Evolutionary conservation across 768 basidiomycete genomes (phyloP), one percentile per base, ranked within the genome.

Genomic region (Royoungia palumana): DNA sequence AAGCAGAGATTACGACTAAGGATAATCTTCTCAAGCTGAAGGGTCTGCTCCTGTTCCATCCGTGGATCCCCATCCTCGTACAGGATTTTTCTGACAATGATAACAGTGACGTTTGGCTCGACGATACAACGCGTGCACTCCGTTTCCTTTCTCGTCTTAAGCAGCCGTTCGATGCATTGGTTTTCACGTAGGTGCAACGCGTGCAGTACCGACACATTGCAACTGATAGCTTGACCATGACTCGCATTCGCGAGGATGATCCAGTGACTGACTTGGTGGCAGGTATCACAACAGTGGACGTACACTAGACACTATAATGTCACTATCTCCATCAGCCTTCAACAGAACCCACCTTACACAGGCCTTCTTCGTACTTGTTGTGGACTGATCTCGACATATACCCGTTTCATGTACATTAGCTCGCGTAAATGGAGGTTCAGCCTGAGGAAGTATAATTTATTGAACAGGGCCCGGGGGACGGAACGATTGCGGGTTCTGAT

Each of bases 1-100:
- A 42, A 16, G n/a, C 49, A 16, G 35, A 46, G 20, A 53, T 53
- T 10, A 36, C 35, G 47, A 53, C 51, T 6, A 39, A 6, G 12
- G 30, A 41, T 2, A 17, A 36, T 9, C 19, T 49, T 4, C 30
- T 28, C 12, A 34, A 5, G 6, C 39, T 22, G 36, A 7, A 49
- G 3, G 2, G 28, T 11, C 44, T 53, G 3, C 2, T 36, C 4
- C 47, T 53, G 30, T 11, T 53, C 16, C 51, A 49, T 20, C 43
- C 51, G 2, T 49, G 51, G 47, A 40, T 49, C 32, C 36, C 41
- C 8, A 13, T 52, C 14, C 50, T 46, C 28, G 50, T 36, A 3
- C 22, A 25, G 8, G 40, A 46, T 19, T 35, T 20, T 22, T 21
- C 32, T 5, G n/a, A n/a, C n/a, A n/a, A n/a, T n/a, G n/a, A n/a